Evolutionary conservation across 2,329 filamentous ascomycete species (phyloP), one percentile per base, ranked within the genome.

Genomic region (Pseudogymnoascus sp.): DNA sequence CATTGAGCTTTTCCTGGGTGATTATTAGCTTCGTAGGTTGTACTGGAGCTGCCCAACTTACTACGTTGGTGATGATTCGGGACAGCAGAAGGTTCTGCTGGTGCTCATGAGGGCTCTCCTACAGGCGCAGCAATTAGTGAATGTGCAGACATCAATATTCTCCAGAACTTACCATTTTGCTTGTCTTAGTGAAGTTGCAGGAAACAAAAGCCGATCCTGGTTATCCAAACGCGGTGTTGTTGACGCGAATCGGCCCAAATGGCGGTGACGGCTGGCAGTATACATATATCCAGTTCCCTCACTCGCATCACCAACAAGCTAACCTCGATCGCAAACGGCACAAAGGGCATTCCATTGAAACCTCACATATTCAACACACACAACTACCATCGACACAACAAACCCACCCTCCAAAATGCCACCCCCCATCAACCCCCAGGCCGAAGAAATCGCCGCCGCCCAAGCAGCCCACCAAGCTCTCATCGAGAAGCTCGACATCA

Each of bases 101-200:
- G 71, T 97, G 93, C 75, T 97, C 95, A 74, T 99, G 95, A 40
- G 95, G 95, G 72, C 91, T 96, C 77, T 99, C 95, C 93, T 88
- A 62, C 59, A 40, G 23, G 11, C n/a, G 7, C 4, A 2, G 0
- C 4, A 57, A 29, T 61, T 6, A 45, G 34, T 45, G 5, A 45
- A 18, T 61, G 7, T 16, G 5, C 16, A 26, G 4, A 60, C 14
- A 14, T 65, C 18, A 59, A 29, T 1, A 31, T 39, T 47, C 51
- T 59, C 60, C 12, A 6, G 11, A 37, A 63, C 51, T 39, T 68
- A 68, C 67, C 67, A 69, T 68, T 21, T 61, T 65, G 6, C 47
- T 29, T 42, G 34, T 21, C 45, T 42, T 10, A 60, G 2, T 39
- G 26, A 61, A 39, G 59, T 40, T 61, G 21, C 12, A 31, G 26